Evolutionary conservation across 805 yeast species (phyloP).

Genomic region (Candida tallmaniae): DNA sequence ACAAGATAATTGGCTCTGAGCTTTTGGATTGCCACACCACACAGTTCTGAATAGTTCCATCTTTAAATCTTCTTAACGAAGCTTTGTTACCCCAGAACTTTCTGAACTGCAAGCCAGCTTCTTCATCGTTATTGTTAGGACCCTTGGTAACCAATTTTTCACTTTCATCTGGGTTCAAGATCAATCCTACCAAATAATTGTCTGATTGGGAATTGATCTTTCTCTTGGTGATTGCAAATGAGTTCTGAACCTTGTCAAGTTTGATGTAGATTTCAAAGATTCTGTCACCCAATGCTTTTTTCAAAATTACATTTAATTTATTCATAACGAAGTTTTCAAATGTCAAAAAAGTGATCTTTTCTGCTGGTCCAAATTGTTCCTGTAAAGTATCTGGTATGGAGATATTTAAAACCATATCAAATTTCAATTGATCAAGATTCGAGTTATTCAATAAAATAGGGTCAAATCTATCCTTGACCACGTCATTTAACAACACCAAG

Average conservation of each 20-base stretch:
- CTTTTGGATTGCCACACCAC: constrained; percentile 72
- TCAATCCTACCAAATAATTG: constrained; percentile 53
- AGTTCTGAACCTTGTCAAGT: constrained; percentile 16
- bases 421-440: constrained; percentile 50
- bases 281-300: constrained; percentile 53
- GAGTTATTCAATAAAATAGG: constrained; percentile 66
- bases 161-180: constrained; percentile 64
- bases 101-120: constrained; percentile 58
- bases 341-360: constrained; percentile 66
- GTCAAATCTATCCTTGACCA: constrained; percentile 78
- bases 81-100: constrained; percentile 87
- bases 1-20: constrained; percentile 56
- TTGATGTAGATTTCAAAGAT: constrained; percentile 34
- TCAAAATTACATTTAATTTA: constrained; percentile 55
- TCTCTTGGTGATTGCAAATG: constrained; percentile 47
- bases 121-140: constrained; percentile 60
- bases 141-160: constrained; percentile 87
- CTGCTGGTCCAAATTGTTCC: constrained; percentile 59
- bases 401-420: constrained; percentile 59
- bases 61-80: constrained; percentile 86
- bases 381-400: constrained; percentile 39
- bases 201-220: constrained; percentile 38
- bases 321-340: constrained; percentile 62
- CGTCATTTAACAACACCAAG: constrained; percentile 64
- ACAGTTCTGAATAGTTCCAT: constrained; percentile 85